A percentile compares a stretch with the other conserved stretches of the same genome.
Evolutionary conservation across 352 stramenopile species (phyloP).

Genomic region (Thalassiosira delicatula): DNA sequence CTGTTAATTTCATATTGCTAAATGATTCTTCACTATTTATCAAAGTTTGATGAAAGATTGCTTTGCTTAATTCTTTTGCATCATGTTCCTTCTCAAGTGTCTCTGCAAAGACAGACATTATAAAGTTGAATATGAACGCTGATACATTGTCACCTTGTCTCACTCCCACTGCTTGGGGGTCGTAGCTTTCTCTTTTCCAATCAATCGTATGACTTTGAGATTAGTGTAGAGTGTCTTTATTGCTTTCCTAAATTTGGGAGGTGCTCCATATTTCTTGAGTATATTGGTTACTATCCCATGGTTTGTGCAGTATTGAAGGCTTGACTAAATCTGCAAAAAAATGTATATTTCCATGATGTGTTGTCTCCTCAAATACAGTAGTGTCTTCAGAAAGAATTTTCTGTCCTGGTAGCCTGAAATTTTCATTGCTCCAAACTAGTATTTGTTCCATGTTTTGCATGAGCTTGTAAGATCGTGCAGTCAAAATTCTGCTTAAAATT

Average conservation of each 20-base stretch:
- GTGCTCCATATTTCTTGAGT: slow-evolving; percentile 34
- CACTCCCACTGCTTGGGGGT: slow-evolving; percentile 41
- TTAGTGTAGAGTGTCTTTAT: slow-evolving; percentile 39
- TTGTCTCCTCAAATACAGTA: slow-evolving; percentile 36
- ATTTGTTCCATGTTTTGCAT: slow-evolving; percentile 34
- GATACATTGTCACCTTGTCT: slow-evolving; percentile 52
- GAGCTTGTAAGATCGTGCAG: slow-evolving; percentile 12
- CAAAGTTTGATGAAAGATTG: too few relatives aligned
- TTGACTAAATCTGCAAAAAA: slow-evolving; percentile 61
- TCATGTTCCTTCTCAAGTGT: slow-evolving; percentile 15
- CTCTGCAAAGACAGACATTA: slow-evolving; percentile 37
- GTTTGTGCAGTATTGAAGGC: slow-evolving; percentile 55
- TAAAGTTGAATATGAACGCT: slow-evolving; percentile 50
- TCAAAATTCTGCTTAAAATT: slow-evolving; percentile 40
- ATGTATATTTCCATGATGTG: slow-evolving; percentile 39
- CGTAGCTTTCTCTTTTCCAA: slow-evolving; percentile 21
- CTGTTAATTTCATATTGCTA: background rate
- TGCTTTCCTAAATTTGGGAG: slow-evolving; percentile 25
- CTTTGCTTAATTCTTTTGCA: background rate
- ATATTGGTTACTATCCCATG: slow-evolving; percentile 39
- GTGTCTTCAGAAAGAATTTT: slow-evolving; percentile 44
- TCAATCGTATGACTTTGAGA: background rate
- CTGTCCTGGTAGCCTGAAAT: slow-evolving; percentile 37
- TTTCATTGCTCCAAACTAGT: slow-evolving; percentile 44
- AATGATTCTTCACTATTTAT: background rate